These are phyloP conservation scores for Strobilomyces confusus DNA, from an alignment of 768 basidiomycete genomes.

Conservation along the genomic window DNA sequence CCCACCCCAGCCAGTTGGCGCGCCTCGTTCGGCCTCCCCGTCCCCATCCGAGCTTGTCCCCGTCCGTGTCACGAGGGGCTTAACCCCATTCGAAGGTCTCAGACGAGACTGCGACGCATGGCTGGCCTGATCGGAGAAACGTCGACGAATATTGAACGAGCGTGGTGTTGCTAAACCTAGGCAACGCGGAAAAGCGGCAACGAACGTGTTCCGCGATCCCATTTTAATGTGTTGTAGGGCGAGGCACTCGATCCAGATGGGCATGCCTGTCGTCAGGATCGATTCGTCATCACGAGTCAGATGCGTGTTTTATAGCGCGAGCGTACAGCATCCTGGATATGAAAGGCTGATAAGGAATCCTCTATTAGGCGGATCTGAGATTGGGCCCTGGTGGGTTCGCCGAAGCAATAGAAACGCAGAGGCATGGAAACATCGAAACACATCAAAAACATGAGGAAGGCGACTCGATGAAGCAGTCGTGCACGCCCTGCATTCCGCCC, in stretches of 20 bases:
- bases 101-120: slow-evolving; percentile 11
- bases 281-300: slow-evolving; percentile 24
- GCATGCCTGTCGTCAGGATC: slow-evolving; percentile 10
- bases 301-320: slow-evolving; percentile 13
- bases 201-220: slow-evolving; percentile 21
- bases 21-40: background rate
- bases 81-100: slow-evolving; percentile 16
- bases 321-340: slow-evolving; percentile 11
- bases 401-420: slow-evolving; percentile 15
- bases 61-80: slow-evolving; percentile 1
- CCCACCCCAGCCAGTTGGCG: background rate
- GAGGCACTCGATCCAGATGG: slow-evolving; percentile 10
- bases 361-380: slow-evolving; percentile 24
- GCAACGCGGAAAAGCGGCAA: slow-evolving; percentile 22
- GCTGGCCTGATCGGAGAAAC: slow-evolving; percentile 17
- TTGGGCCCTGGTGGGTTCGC: slow-evolving; percentile 20
- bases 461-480: slow-evolving; percentile 11
- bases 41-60: background rate
- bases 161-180: slow-evolving; percentile 2
- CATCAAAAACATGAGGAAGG: slow-evolving; percentile 26
- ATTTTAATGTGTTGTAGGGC: background rate
- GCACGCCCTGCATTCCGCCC: slow-evolving; percentile 15
- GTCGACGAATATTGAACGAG: background rate
- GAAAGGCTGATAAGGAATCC: slow-evolving; percentile 29
- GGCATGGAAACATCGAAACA: slow-evolving; percentile 20